These are phyloP conservation scores for Piper betle DNA, from an alignment of 164 flowering plant genomes.

Conservation along the genomic window DNA sequence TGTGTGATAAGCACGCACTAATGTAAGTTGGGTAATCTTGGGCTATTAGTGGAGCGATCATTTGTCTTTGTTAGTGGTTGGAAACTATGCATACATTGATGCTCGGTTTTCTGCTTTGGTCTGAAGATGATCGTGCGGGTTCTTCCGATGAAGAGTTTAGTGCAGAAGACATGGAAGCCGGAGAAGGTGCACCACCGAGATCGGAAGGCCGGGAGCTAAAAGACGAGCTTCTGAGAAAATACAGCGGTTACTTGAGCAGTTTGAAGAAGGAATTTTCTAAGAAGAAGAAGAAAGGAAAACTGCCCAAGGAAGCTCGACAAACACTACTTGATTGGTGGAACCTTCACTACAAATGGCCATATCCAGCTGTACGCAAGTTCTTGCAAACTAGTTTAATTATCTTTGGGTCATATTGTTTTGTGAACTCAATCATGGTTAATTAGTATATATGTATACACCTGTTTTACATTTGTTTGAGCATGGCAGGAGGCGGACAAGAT, in stretches of 20 bases:
- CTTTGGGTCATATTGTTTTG: too few species aligned
- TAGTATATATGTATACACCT: too few species aligned
- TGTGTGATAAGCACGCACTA: too few species aligned
- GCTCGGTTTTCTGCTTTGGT: background rate
- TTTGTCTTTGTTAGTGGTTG: background rate
- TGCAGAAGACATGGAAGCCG: conserved; percentile 35
- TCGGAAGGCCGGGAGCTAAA: conserved; percentile 53
- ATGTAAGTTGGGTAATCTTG: too few species aligned
- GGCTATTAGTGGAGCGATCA: too few species aligned
- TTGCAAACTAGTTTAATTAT: too few species aligned
- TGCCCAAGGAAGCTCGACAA: conserved; percentile 58
- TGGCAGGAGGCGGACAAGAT: too few species aligned
- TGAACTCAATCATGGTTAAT: too few species aligned
- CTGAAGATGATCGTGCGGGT: conserved; percentile 30
- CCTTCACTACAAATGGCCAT: conserved; percentile 66
- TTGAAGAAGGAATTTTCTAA: too few species aligned
- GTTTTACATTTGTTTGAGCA: too few species aligned
- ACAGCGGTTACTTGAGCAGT: conserved; percentile 45
- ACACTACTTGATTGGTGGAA: conserved; percentile 62
- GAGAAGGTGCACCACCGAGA: conserved; percentile 10
- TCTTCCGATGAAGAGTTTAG: conserved; percentile 57
- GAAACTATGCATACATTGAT: background rate
- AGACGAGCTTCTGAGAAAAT: conserved; percentile 42
- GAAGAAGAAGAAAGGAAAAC: conserved; percentile 65
- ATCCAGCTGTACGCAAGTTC: conserved; percentile 38